Evolutionary conservation across 1,284 basidiomycete genomes (phyloP), one percentile per base, ranked within the genome.

Genomic region (Xerocomus minutiporus): DNA sequence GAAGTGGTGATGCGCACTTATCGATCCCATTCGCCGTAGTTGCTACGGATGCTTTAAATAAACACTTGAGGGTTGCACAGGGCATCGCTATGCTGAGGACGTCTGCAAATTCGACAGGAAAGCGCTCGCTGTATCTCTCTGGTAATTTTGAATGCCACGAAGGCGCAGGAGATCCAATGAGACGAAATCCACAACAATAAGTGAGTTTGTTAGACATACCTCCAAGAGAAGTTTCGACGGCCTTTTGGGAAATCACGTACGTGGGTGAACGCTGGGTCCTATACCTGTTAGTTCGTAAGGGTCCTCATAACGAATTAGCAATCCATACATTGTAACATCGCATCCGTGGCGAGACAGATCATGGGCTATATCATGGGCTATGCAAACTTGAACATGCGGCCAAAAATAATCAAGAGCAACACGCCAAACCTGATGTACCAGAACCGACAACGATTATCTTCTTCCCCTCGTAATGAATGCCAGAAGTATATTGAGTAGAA

Each of bases 401-500:
- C 39, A 25, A 51, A 31, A 40, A 5, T 23, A 13, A 35, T 23
- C 23, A 28, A 31, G 8, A 29, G 4, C 17, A 23, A 25, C 42
- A 13, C 13, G 3, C n/a, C 45, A 32, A 40, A 53, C 75, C 75
- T 53, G 68, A 63, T 26, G 47, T 58, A 25, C 59, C 41, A 39
- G 64, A 55, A 13, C 68, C 66, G 8, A 70, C 38, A 7, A 70
- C 41, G 25, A 68, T 41, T 11, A 34, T 61, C 46, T 56, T 68
- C 45, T 61, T 68, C 13, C 57, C 57, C 13, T 41, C 45, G 61
- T 67, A 72, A 8, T 69, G 63, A 3, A 55, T 50, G 0, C 65
- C 72, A 13, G 65, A 63, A 4, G 45, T 63, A 55, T 69, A 73
- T 29, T 63, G 46, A 25, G 69, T 63, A 8, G 76, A 79, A 57